phyloP scores from a whole-genome alignment of 768 basidiomycete species.

The Phanerochaete sordida region DNA sequence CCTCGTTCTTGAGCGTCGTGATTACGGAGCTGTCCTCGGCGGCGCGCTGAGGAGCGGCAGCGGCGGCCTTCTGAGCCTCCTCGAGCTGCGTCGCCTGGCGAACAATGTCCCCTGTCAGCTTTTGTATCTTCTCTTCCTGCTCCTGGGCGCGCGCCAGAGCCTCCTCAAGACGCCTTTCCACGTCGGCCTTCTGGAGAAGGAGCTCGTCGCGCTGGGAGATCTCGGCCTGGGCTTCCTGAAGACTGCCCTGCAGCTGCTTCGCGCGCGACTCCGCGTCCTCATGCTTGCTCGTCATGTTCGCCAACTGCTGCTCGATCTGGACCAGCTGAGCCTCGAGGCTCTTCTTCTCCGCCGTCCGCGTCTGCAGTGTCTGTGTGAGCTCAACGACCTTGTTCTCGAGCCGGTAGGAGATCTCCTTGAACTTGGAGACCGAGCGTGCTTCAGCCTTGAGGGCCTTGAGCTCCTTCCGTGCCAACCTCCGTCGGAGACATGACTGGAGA shows the following conservation, averaged over 20 bases:
- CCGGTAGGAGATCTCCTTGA: slow-evolving; percentile 97
- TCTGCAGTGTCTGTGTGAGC: slow-evolving; percentile 91
- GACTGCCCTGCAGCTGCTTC: slow-evolving; percentile 66
- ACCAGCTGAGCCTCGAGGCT: slow-evolving; percentile 71
- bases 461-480: slow-evolving; percentile 82
- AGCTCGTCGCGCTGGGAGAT: slow-evolving; percentile 70
- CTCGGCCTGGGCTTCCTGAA: slow-evolving; percentile 71
- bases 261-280: slow-evolving; percentile 79
- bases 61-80: slow-evolving; percentile 66
- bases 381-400: slow-evolving; percentile 99
- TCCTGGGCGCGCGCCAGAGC: slow-evolving; percentile 67
- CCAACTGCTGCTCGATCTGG: slow-evolving; percentile 82
- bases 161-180: slow-evolving; percentile 81
- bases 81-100: slow-evolving; percentile 76
- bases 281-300: slow-evolving; percentile 80
- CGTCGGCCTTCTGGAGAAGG: slow-evolving; percentile 67
- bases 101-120: slow-evolving; percentile 73
- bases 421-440: slow-evolving; percentile 95
- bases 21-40: slow-evolving; percentile 87
- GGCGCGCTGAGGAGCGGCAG: slow-evolving; percentile 58
- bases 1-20: slow-evolving; percentile 85
- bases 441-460: slow-evolving; percentile 82
- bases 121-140: slow-evolving; percentile 81
- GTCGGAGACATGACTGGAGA: slow-evolving; percentile 89
- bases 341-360: slow-evolving; percentile 88